Base-by-base conservation (phyloP, 805 yeast species). In the Saturnispora halmiae region DNA sequence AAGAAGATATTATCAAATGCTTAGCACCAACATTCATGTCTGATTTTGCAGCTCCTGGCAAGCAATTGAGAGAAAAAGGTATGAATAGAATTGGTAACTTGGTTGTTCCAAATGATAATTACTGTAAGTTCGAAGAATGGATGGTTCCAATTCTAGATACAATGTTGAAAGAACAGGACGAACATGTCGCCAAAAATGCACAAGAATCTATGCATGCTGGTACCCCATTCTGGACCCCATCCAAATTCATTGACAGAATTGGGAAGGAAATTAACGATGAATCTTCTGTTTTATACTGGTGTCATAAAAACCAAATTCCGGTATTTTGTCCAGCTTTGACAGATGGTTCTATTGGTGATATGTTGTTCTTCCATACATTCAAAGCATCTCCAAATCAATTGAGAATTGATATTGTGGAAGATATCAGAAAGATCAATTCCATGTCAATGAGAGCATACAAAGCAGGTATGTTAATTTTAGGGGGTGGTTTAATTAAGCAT, bases 81-180 rank as follows among this genome's bases (percentile, higher is more conserved):
- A 79, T 92, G 82, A 92, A 92, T 69, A 80, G 99, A 65, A 92
- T 94, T 54, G 99, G 99, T 48, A 94, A 92, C 61, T 70, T 92
- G 61, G 71, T 92, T 51, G 97, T 92, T 39, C 99, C 99, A 42
- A 92, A 92, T 60, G 98, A 92, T 61, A 92, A 92, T 67, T 92
- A 92, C 68, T 90, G 97, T 68, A 79, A 77, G 58, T 92, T 92
- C 58, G 99, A 92, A 65, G 98, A 94, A 61, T 92, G 98, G 98
- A 84, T 94, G 51, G 94, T 92, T 26, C 99, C 99, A 27, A 73
- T 92, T 42, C 71, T 92, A 55, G 95, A 87, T 56, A 75, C 68
- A 34, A 77, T 88, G 77, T 70, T 88, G 42, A 82, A 82, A 52
- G 99, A 92, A 63, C 97, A 90, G 63, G 85, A 83, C 51, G 77